Evolutionary conservation across 306 rosid genomes (phyloP), one percentile per base, ranked within the genome.

Genomic region (Malus orientalis): DNA sequence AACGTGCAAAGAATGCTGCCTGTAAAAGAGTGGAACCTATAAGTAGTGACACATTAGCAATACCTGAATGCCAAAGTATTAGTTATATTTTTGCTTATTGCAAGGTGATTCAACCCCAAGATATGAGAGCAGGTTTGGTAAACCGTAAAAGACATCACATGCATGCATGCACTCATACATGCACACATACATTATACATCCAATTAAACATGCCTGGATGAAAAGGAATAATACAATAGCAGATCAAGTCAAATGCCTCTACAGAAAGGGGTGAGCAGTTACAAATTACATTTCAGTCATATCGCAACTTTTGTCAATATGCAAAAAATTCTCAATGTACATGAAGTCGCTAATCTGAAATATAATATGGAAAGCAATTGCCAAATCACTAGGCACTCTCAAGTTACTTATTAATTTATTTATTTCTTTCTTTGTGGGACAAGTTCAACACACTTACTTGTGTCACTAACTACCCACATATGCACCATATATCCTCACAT

Each of bases 1-100:
- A 78, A 47, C 82, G 86, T 84, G 90, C 84, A 30, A 91, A 88
- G 85, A 93, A 89, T 59, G 88, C 83, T 79, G 96, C 97, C 98
- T 93, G 88, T 45, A 77, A 82, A 72, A 77, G 70, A 84, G 71
- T 61, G 67, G 77, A 70, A 33, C 62, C 47, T 3, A 11, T 75
- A 36, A 62, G 49, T 49, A 60, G 54, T 54, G 57, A 69, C 33
- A 73, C 54, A 62, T 49, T 61, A 57, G 19, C 42, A 64, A 20
- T 40, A 44, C 14, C 54, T 49, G 55, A 51, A 74, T n/a, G 58
- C 25, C 12, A 19, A 58, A 4, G 15, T 22, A 33, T 44, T 22
- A 63, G 20, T 64, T 71, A 23, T 20, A 60, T 61, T 57, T 47
- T 40, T 27, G 5, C 29, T 74, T 69, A 45, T 13, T 67, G 71